phyloP scores from a whole-genome alignment of 495 filamentous ascomycete species.

The Sphaerosporella brunnea region DNA sequence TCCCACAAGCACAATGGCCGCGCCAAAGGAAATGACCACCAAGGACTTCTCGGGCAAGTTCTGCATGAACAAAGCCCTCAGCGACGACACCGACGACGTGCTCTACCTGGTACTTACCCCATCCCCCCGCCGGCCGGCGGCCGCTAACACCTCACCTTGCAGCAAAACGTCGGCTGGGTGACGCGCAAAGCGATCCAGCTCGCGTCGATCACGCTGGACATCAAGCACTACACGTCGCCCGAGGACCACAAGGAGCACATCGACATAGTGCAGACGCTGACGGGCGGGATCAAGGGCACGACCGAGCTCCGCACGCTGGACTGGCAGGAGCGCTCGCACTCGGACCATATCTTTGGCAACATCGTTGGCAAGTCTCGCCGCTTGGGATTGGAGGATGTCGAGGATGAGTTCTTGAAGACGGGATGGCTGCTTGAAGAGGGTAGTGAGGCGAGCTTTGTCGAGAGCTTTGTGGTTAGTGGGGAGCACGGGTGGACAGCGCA shows the following conservation, averaged over 20 bases:
- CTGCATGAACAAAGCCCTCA: conserved; percentile 66
- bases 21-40: conserved; percentile 53
- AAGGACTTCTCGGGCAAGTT: conserved; percentile 61
- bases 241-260: conserved; percentile 44
- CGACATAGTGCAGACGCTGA: conserved; percentile 61
- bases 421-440: conserved; percentile 38
- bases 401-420: conserved; percentile 32
- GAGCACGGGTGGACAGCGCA: conserved; percentile 41
- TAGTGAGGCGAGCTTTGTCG: conserved; percentile 36
- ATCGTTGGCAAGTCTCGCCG: conserved; percentile 46
- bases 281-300: conserved; percentile 57
- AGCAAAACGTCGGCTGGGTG: conserved; percentile 72
- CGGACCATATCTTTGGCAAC: conserved; percentile 65
- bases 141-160: conserved; percentile 1
- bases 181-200: conserved; percentile 56
- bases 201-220: conserved; percentile 52
- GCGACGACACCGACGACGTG: conserved; percentile 49
- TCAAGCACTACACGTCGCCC: conserved; percentile 43
- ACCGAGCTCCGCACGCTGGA: conserved; percentile 56
- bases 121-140: background rate
- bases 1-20: conserved; percentile 44
- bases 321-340: conserved; percentile 47
- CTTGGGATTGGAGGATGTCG: conserved; percentile 24
- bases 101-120: conserved; percentile 41
- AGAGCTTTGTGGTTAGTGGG: conserved; percentile 38